These are phyloP conservation scores for Zopfochytrium polystomum DNA, from an alignment of 371 early-diverging fungal species.

Conservation along the genomic window DNA sequence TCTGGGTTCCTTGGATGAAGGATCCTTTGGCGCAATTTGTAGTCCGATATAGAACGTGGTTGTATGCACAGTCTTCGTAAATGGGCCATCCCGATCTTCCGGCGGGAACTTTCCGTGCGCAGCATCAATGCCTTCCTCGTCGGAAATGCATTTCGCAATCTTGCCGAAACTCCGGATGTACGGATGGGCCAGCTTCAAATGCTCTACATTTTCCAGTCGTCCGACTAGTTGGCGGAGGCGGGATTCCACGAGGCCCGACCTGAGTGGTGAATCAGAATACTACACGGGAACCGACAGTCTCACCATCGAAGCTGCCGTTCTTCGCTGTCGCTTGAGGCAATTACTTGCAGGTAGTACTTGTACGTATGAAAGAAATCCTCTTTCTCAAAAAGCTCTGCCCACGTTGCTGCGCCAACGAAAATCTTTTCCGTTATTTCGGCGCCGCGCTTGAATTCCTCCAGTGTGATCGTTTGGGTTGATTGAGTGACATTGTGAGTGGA, in stretches of 20 bases:
- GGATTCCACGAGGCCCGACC: conserved; percentile 92
- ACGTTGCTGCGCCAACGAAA: conserved; percentile 61
- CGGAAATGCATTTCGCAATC: conserved; percentile 56
- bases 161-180: conserved; percentile 85
- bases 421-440: conserved; percentile 70
- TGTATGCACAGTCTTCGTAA: conserved; percentile 54
- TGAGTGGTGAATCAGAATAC: conserved; percentile 29
- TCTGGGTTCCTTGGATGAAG: conserved; percentile 38
- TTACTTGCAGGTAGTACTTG: conserved; percentile 89
- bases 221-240: conserved; percentile 85
- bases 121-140: conserved; percentile 63
- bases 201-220: conserved; percentile 82
- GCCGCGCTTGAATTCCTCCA: conserved; percentile 81
- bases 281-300: conserved; percentile 10
- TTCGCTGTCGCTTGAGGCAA: conserved; percentile 68
- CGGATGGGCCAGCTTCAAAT: conserved; percentile 82
- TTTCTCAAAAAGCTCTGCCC: conserved; percentile 79
- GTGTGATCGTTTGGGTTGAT: conserved; percentile 85
- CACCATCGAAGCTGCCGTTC: conserved; percentile 78
- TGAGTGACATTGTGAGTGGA: conserved; percentile 97
- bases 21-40: conserved; percentile 32
- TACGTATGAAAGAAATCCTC: conserved; percentile 90
- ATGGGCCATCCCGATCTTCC: background rate
- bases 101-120: conserved; percentile 57
- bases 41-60: conserved; percentile 90